Conservation (phyloP, 192 early-diverging fungal species). For the Funneliformis geosporum region DNA sequence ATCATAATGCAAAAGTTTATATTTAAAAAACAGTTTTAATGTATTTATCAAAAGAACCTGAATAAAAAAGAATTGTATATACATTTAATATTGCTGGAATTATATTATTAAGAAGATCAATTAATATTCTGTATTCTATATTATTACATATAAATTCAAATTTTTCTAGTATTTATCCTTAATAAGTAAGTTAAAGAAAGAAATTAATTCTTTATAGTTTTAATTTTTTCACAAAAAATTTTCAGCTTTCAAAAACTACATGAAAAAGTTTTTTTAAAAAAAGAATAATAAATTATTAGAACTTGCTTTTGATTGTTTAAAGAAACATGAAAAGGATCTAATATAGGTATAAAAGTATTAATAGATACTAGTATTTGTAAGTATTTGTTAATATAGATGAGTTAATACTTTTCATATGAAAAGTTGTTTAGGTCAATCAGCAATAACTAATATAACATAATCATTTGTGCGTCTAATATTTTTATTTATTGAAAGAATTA, state of each 20-base stretch:
- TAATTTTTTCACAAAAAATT: neutral
- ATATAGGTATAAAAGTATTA: constrained; percentile 8
- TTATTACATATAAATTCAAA: too few relatives aligned
- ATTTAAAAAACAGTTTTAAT: neutral
- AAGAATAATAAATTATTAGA: neutral
- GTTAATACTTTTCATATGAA: constrained; percentile 19
- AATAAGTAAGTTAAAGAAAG: neutral
- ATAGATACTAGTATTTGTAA: neutral
- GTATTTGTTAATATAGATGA: neutral
- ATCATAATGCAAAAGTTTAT: neutral
- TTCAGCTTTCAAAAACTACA: neutral
- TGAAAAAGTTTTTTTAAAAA: constrained; percentile 20
- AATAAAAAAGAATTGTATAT: neutral
- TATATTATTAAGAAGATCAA: neutral
- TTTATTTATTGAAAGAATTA: constrained; percentile 4
- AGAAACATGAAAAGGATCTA: constrained; percentile 1
- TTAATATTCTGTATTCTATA: neutral
- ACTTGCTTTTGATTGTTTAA: neutral
- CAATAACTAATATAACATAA: neutral
- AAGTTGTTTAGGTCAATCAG: constrained; percentile 6
- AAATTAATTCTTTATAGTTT: neutral
- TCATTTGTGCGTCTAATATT: neutral
- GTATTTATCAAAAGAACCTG: neutral
- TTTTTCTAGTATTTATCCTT: neutral
- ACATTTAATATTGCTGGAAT: neutral